phyloP scores from a whole-genome alignment of 352 stramenopile species.

The Globisporangium echinulatum region DNA sequence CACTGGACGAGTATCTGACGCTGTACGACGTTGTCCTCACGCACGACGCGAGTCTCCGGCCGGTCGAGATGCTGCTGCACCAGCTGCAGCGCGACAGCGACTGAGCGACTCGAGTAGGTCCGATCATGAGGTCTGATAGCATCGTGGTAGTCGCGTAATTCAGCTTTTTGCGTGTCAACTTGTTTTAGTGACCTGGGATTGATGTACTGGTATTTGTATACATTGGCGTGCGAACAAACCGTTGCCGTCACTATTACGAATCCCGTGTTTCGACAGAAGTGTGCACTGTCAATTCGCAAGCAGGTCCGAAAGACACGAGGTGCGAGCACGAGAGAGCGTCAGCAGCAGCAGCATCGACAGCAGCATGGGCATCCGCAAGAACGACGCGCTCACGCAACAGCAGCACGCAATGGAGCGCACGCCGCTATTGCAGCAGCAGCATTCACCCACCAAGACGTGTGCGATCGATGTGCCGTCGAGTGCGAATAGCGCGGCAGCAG shows the following conservation, averaged over 20 bases:
- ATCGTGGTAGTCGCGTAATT: too few relatives aligned
- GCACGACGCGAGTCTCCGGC: conserved; percentile 51
- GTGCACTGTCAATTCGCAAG: neutral
- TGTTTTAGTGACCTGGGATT: too few relatives aligned
- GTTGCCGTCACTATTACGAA: too few relatives aligned
- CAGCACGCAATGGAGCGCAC: neutral
- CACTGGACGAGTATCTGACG: conserved; percentile 29
- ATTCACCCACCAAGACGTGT: neutral
- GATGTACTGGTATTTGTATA: too few relatives aligned
- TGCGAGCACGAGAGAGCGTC: neutral
- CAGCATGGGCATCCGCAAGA: neutral
- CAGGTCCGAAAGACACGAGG: neutral
- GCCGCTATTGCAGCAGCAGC: neutral
- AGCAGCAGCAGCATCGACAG: neutral
- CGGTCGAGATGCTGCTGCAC: neutral
- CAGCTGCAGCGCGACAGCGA: conserved; percentile 16
- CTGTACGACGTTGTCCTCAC: conserved; percentile 56
- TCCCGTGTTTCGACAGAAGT: too few relatives aligned
- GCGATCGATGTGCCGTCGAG: neutral
- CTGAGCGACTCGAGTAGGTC: too few relatives aligned
- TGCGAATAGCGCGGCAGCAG: neutral
- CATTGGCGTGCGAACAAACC: too few relatives aligned
- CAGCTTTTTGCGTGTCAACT: too few relatives aligned
- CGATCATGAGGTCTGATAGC: too few relatives aligned
- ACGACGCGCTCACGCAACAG: neutral